Evolutionary conservation across 2,329 filamentous ascomycete genomes (phyloP).

Genomic region (Talaromyces sp.): DNA sequence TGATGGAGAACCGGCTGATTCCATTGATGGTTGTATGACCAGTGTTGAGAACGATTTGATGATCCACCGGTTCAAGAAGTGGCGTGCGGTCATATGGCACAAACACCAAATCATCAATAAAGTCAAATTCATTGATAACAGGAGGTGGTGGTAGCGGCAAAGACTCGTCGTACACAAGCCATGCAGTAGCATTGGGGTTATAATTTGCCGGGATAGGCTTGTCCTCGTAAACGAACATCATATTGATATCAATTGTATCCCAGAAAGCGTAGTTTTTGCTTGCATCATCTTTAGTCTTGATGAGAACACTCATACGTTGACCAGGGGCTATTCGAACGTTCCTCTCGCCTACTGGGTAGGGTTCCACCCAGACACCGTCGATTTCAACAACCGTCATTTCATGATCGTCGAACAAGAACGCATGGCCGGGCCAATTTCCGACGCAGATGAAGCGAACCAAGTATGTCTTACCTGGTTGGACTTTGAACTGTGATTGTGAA

Average conservation of each 20-base stretch:
- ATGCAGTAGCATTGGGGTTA: conserved; percentile 50
- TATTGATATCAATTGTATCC: conserved; percentile 62
- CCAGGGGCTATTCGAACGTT: conserved; percentile 64
- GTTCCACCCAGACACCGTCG: conserved; percentile 32
- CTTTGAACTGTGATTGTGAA: conserved; percentile 52
- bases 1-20: conserved; percentile 57
- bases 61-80: conserved; percentile 26
- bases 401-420: conserved; percentile 44
- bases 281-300: conserved; percentile 59
- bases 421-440: conserved; percentile 59
- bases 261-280: conserved; percentile 63
- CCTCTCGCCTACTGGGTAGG: conserved; percentile 45
- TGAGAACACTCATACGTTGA: conserved; percentile 54
- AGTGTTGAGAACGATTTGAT: conserved; percentile 36
- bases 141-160: conserved; percentile 48
- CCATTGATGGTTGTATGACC: conserved; percentile 66
- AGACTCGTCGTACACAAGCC: conserved; percentile 50
- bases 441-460: conserved; percentile 68
- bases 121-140: conserved; percentile 55
- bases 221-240: conserved; percentile 31
- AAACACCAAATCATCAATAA: conserved; percentile 60
- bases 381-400: conserved; percentile 36
- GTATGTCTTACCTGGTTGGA: conserved; percentile 66
- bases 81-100: conserved; percentile 22
- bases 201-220: conserved; percentile 56